phyloP scores from a whole-genome alignment of 805 yeast genomes.

The Zygotorulaspora chibaensis region DNA sequence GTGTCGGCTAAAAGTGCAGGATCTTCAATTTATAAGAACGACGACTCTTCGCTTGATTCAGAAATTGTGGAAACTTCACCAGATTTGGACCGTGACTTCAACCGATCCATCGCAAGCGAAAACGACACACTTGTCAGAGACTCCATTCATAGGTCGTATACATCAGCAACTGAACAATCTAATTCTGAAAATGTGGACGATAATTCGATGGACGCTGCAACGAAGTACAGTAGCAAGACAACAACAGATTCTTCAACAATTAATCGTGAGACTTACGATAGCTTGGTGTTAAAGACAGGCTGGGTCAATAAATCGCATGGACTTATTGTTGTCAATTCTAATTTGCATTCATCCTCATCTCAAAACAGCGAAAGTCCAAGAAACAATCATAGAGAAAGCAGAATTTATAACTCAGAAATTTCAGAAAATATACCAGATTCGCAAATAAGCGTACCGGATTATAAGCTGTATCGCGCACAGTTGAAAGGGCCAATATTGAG shows the following conservation, averaged over 20 bases:
- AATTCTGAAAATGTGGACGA: not conserved
- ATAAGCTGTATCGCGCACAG: constrained; percentile 55
- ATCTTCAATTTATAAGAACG: constrained; percentile 4
- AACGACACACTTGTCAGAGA: constrained; percentile 1
- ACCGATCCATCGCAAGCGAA: not conserved
- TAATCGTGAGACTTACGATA: constrained; percentile 36
- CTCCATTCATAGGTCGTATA: not conserved
- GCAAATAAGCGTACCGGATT: constrained; percentile 28
- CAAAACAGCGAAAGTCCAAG: constrained; percentile 1
- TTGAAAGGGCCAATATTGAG: constrained; percentile 63
- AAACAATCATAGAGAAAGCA: constrained; percentile 24
- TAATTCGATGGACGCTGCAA: not conserved
- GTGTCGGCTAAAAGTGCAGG: constrained; percentile 5
- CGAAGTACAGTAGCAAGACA: not conserved
- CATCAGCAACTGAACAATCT: not conserved
- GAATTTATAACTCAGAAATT: constrained; percentile 17
- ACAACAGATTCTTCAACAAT: constrained; percentile 7
- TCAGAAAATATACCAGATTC: constrained; percentile 6
- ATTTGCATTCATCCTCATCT: not conserved
- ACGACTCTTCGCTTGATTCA: constrained; percentile 2
- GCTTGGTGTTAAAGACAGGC: constrained; percentile 45
- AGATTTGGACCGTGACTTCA: not conserved
- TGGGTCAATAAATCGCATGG: constrained; percentile 55
- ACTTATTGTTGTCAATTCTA: constrained; percentile 10
- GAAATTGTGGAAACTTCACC: not conserved